These are phyloP conservation scores for Rhizopogon vinicolor DNA, from an alignment of 768 basidiomycete species.

Conservation along the genomic window DNA sequence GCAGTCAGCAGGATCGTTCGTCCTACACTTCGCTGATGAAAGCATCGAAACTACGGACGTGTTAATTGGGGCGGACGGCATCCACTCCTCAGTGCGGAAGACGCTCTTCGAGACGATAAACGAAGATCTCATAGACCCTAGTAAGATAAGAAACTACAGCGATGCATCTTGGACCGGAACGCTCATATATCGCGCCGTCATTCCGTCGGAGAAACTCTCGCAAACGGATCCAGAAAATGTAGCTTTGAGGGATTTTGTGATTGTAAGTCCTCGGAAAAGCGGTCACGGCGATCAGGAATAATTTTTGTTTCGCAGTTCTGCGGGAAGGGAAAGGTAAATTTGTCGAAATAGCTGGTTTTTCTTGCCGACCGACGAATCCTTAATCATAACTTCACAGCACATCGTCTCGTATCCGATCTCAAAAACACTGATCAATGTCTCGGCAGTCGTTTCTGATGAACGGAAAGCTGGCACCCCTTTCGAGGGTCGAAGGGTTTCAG, in stretches of 20 bases:
- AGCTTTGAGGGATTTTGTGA: constrained; percentile 10
- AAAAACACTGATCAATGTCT: constrained; percentile 27
- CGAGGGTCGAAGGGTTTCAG: constrained; percentile 21
- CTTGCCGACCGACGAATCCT: background rate
- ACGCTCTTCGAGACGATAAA: constrained; percentile 14
- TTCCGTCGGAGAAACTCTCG: constrained; percentile 25
- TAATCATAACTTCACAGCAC: constrained; percentile 21
- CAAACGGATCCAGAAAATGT: constrained; percentile 13
- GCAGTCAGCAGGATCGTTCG: constrained; percentile 3
- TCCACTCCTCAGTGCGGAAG: constrained; percentile 15
- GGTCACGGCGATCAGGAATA: background rate
- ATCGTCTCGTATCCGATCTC: constrained; percentile 33
- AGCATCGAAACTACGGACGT: constrained; percentile 31
- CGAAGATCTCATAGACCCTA: constrained; percentile 13
- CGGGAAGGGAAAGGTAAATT: background rate
- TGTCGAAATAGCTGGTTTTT: background rate
- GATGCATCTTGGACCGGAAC: constrained; percentile 35
- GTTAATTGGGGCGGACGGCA: constrained; percentile 38
- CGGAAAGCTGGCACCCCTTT: constrained; percentile 22
- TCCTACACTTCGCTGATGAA: constrained; percentile 27
- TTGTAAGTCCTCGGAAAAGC: constrained; percentile 10
- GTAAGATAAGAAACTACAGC: constrained; percentile 1
- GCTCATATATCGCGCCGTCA: constrained; percentile 31
- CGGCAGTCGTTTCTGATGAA: constrained; percentile 23
- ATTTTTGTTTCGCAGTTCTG: constrained; percentile 5